A percentile compares a stretch with the other conserved stretches of the same genome.
These are phyloP conservation scores for Phoma herbarum DNA, from an alignment of 2,329 filamentous ascomycete species.

Conservation along the genomic window DNA sequence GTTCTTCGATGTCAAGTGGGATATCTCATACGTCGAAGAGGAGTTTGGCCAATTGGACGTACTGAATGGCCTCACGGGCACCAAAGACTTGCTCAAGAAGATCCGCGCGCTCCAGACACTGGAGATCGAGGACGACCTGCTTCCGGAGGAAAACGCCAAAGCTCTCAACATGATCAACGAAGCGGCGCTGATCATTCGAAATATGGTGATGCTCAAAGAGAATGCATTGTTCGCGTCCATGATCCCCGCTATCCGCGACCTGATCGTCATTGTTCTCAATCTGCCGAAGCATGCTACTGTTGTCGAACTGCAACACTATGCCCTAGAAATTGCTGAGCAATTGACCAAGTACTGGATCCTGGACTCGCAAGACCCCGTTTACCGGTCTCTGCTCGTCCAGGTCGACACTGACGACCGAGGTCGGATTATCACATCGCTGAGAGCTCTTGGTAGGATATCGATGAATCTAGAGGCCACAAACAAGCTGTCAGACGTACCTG, in stretches of 20 bases:
- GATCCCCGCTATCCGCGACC: constrained; percentile 78
- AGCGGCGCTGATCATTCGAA: constrained; percentile 85
- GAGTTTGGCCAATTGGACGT: constrained; percentile 59
- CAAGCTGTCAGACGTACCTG: constrained; percentile 74
- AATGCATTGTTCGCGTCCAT: constrained; percentile 85
- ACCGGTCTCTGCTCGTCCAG: constrained; percentile 72
- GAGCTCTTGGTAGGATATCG: constrained; percentile 84
- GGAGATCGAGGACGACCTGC: constrained; percentile 72
- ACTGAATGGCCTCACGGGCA: constrained; percentile 72
- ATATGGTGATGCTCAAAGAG: constrained; percentile 93
- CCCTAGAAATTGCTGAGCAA: constrained; percentile 90
- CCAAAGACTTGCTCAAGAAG: constrained; percentile 74
- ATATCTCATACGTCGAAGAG: constrained; percentile 72
- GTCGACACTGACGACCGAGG: constrained; percentile 74
- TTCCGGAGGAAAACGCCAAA: constrained; percentile 75
- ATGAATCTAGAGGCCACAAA: constrained; percentile 86
- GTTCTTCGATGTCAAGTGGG: constrained; percentile 85
- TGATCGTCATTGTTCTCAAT: constrained; percentile 82
- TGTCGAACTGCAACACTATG: constrained; percentile 88
- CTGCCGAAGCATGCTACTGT: constrained; percentile 76
- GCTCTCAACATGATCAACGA: constrained; percentile 81
- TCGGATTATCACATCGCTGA: constrained; percentile 79
- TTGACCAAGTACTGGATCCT: constrained; percentile 82
- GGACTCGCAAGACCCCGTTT: constrained; percentile 77
- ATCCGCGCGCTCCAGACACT: constrained; percentile 68